Percentiles rank a stretch among this genome's conserved stretches.
phyloP scores from a whole-genome alignment of 2,329 filamentous ascomycete genomes.

The Scedosporium dehoogii region DNA sequence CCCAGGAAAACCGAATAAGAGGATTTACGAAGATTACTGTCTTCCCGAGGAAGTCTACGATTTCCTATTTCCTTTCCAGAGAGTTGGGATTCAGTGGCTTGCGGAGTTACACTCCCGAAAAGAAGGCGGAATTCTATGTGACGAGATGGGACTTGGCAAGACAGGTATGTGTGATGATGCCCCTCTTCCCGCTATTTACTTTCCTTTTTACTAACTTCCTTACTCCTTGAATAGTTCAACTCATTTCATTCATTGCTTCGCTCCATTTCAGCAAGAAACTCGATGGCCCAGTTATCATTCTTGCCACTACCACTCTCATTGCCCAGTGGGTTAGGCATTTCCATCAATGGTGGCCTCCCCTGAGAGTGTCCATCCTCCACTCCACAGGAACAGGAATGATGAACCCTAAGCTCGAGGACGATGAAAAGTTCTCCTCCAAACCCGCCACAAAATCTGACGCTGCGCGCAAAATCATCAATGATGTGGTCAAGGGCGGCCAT shows the following conservation, averaged over 20 bases:
- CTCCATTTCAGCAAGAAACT: conserved; percentile 86
- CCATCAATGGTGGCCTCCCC: conserved; percentile 98
- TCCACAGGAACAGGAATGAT: conserved; percentile 96
- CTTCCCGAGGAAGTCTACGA: conserved; percentile 90
- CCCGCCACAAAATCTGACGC: conserved; percentile 49
- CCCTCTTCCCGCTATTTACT: neutral
- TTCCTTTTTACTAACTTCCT: neutral
- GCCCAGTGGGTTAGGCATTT: conserved; percentile 99
- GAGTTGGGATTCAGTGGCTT: conserved; percentile 93
- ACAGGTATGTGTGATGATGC: conserved; percentile 35
- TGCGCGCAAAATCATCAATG: conserved; percentile 71
- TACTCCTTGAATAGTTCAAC: conserved; percentile 30
- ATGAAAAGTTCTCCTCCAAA: conserved; percentile 22
- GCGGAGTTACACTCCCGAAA: conserved; percentile 83
- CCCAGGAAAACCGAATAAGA: conserved; percentile 67
- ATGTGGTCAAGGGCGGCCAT: conserved; percentile 75
- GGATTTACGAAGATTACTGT: conserved; percentile 64
- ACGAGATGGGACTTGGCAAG: conserved; percentile 99
- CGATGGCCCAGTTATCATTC: conserved; percentile 75
- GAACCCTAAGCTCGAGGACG: conserved; percentile 56
- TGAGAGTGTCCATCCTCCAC: conserved; percentile 89
- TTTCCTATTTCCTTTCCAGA: conserved; percentile 91
- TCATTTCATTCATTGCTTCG: conserved; percentile 73
- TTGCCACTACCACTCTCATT: conserved; percentile 89
- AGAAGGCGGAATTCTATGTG: conserved; percentile 88